Evolutionary conservation across 345 rosid genomes (phyloP), one percentile per base, ranked within the genome.

Genomic region (Populus tremula): DNA sequence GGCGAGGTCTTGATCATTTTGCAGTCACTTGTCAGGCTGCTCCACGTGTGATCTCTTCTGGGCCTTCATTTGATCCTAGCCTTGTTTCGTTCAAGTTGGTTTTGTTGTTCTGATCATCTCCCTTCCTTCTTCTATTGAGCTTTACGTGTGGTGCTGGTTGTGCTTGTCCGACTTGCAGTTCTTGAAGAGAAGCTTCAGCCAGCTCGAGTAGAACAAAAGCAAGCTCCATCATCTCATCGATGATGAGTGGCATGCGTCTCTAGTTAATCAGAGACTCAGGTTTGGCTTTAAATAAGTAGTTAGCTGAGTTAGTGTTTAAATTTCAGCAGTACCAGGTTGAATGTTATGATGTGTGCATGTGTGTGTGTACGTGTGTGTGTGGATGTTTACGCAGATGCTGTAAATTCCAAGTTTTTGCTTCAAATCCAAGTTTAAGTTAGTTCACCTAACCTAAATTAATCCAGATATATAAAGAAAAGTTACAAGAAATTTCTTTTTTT

Each of bases 91-190:
- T 49, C 54, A 5, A 49, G 54, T 49, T 5, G 54, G 54, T 18
- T 49, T 49, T 18, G 59, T 53, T 53, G n/a, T 18, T 53, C 20
- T 53, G 59, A 53, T 53, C n/a, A 18, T 53, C 59, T 53, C 3
- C 59, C 59, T 1, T 20, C 59, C 59, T 53, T 7, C 59, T 53
- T 53, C 59, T 17, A 17, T 53, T 53, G n/a, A 53, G 10, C 8
- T 21, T 50, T 74, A 76, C 77, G 73, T 89, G 94, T 31, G 82
- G 86, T 5, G 62, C 72, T 9, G 88, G 75, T 20, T 88, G 90
- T 74, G 38, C 82, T 4, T 88, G 90, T 47, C 70, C 38, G 27
- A 71, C 83, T 11, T 90, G 88, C 6, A 31, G 35, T 41, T 61
- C 70, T 29, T 77, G 63, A 61, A 17, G 18, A 18, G 6, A 49